Percentiles rank a stretch among this genome's conserved stretches.
phyloP scores from a whole-genome alignment of 495 filamentous ascomycete genomes.

The Aspergillus ostianus region DNA sequence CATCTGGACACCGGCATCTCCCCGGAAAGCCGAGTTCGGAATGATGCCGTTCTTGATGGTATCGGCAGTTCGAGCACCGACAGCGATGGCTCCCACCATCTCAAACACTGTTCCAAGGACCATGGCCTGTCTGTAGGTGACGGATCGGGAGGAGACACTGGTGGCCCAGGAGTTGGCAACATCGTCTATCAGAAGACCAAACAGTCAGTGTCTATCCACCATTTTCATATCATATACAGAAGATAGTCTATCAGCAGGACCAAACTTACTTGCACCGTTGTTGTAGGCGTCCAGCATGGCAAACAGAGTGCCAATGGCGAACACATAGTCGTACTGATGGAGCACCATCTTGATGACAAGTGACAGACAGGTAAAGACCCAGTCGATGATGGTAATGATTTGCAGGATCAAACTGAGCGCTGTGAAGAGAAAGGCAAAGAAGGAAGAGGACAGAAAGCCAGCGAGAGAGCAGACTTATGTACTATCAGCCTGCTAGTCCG shows the following conservation, averaged over 20 bases:
- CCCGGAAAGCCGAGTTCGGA: conserved; percentile 44
- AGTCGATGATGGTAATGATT: neutral
- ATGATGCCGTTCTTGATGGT: conserved; percentile 64
- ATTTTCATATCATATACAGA: too few species aligned
- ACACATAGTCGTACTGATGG: conserved; percentile 65
- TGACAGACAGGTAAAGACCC: neutral
- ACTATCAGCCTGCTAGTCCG: neutral
- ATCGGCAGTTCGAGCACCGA: conserved; percentile 58
- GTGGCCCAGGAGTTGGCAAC: conserved; percentile 77
- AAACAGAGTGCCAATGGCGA: conserved; percentile 75
- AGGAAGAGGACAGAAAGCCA: neutral
- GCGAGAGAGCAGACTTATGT: neutral
- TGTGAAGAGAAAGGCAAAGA: neutral
- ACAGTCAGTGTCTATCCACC: too few species aligned
- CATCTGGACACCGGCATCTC: conserved; percentile 58
- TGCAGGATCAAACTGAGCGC: neutral
- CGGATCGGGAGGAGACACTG: conserved; percentile 64
- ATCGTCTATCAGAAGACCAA: conserved; percentile 49
- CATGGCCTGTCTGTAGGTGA: conserved; percentile 69
- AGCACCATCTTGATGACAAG: conserved; percentile 46
- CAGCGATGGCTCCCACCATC: conserved; percentile 55
- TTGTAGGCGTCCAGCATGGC: conserved; percentile 72
- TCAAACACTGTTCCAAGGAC: conserved; percentile 65
- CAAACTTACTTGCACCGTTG: conserved; percentile 60
- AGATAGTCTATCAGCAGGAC: too few species aligned